Base-by-base conservation (phyloP, 179 eudicot species). In the Kewa caespitosa region DNA sequence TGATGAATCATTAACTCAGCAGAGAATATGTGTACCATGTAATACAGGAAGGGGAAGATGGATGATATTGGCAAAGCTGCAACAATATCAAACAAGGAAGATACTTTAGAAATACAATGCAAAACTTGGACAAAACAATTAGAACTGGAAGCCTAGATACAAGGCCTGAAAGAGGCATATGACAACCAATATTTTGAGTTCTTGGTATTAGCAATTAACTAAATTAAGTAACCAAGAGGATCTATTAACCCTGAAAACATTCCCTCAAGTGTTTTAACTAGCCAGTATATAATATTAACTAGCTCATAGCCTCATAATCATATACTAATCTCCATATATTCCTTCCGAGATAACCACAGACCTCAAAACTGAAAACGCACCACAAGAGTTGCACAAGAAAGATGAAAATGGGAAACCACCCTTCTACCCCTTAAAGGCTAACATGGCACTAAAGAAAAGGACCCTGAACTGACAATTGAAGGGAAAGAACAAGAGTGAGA, bases 11-110 rank as follows among this genome's bases (percentile, higher is more conserved):
- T 28, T 31, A 41, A 3, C 39, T 12, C 39, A 33, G 59, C 37
- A 38, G 67, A 72, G n/a, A 25, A 72, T 38, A 38, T 32, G 57
- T 84, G 15, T 81, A 90, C 92, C 95, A 90, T 90, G 81, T 86
- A 86, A 71, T 90, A 90, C 48, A 89, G 85, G 82, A 89, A 89
- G 7, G 95, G 95, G 32, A 87, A 90, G 65, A 90, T 88, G 67
- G 90, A 90, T 37, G 95, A 87, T 78, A 89, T 87, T 23, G 92
- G 92, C 79, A 90, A 79, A 41, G 90, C 92, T 89, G 95, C 65
- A 79, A 80, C 75, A 57, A 37, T 57, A 30, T 36, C 42, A 60
- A 13, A 69, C 31, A 57, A 80, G 70, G 31, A 38, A 73, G 54
- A 38, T 8, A 69, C 54, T 18, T 79, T 60, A 76, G 63, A 38